These are phyloP conservation scores for Vitis rotundifolia DNA, from an alignment of 164 flowering plant genomes.

Conservation along the genomic window DNA sequence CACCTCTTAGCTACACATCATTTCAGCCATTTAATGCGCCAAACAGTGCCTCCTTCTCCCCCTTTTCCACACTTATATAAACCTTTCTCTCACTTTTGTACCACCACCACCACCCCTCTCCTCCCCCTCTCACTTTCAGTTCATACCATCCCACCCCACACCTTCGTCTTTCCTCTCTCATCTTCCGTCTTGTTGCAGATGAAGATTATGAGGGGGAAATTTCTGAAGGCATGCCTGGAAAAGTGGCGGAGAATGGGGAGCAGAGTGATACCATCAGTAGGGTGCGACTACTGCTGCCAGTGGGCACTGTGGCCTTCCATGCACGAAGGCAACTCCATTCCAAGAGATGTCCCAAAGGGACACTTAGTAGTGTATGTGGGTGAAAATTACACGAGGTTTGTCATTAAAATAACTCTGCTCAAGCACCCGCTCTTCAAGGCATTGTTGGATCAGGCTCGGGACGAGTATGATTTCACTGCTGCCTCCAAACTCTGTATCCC, in stretches of 20 bases:
- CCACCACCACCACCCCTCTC: conserved; percentile 9
- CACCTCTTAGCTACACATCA: conserved; percentile 28
- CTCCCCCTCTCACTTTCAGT: conserved; percentile 4
- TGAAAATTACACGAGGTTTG: conserved; percentile 57
- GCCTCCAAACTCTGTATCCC: conserved; percentile 74
- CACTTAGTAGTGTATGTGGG: conserved; percentile 90
- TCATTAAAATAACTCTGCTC: conserved; percentile 64
- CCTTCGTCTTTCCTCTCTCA: conserved; percentile 13
- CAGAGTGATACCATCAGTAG: conserved; percentile 34
- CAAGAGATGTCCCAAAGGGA: conserved; percentile 87
- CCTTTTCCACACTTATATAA: conserved; percentile 32
- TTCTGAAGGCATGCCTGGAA: conserved; percentile 36
- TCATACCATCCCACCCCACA: too few relatives aligned
- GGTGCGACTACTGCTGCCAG: conserved; percentile 35
- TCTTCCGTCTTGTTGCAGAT: conserved; percentile 2
- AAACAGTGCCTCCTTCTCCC: conserved; percentile 4
- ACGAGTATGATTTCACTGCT: conserved; percentile 60
- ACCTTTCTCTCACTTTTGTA: conserved; percentile 18
- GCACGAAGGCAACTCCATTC: conserved; percentile 44
- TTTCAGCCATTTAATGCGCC: conserved; percentile 38
- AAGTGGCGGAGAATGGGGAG: conserved; percentile 59
- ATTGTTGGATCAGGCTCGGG: conserved; percentile 76
- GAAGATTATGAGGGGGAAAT: conserved; percentile 37
- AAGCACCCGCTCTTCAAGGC: conserved; percentile 74
- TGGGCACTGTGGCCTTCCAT: conserved; percentile 48